phyloP scores from a whole-genome alignment of 108 stramenopile genomes.

The Seminavis robusta region DNA sequence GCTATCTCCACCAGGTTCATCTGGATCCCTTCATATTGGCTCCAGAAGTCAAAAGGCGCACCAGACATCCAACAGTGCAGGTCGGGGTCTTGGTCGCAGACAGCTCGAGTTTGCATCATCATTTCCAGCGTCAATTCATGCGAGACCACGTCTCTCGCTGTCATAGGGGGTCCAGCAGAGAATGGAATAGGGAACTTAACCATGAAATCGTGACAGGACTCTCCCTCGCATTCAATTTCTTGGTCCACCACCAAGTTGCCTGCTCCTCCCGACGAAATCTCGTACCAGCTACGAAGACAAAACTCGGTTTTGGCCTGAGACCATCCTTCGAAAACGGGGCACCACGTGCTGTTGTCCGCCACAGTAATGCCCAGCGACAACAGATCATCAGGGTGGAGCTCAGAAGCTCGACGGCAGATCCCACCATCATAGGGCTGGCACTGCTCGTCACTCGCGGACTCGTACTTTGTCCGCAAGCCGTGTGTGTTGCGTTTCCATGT shows the following conservation, averaged over 20 bases:
- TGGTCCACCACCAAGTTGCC: slow-evolving; percentile 32
- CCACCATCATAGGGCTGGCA: slow-evolving; percentile 37
- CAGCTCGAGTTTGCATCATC: slow-evolving; percentile 32
- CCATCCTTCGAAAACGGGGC: slow-evolving; percentile 36
- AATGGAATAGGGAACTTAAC: slow-evolving; percentile 18
- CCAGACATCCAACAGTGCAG: slow-evolving; percentile 44
- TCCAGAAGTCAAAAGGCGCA: slow-evolving; percentile 29
- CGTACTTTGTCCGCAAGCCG: slow-evolving; percentile 18
- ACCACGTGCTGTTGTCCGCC: slow-evolving; percentile 12
- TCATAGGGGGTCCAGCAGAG: slow-evolving; percentile 30
- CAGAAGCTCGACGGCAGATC: slow-evolving; percentile 26
- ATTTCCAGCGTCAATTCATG: slow-evolving; percentile 34
- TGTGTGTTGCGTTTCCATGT: slow-evolving; percentile 25
- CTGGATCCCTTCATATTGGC: slow-evolving; percentile 32
- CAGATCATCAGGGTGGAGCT: slow-evolving; percentile 27
- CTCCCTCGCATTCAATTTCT: slow-evolving; percentile 7
- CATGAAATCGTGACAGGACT: neutral
- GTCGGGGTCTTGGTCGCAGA: slow-evolving; percentile 33
- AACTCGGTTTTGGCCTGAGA: slow-evolving; percentile 29
- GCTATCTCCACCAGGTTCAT: slow-evolving; percentile 16
- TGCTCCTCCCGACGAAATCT: slow-evolving; percentile 21
- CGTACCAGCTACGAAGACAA: slow-evolving; percentile 33
- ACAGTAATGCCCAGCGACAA: neutral
- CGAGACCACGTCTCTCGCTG: slow-evolving; percentile 16
- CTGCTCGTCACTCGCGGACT: neutral